A percentile compares a stretch with the other conserved stretches of the same genome.
phyloP scores from a whole-genome alignment of 352 stramenopile genomes.

The Phytopythium boreale region DNA sequence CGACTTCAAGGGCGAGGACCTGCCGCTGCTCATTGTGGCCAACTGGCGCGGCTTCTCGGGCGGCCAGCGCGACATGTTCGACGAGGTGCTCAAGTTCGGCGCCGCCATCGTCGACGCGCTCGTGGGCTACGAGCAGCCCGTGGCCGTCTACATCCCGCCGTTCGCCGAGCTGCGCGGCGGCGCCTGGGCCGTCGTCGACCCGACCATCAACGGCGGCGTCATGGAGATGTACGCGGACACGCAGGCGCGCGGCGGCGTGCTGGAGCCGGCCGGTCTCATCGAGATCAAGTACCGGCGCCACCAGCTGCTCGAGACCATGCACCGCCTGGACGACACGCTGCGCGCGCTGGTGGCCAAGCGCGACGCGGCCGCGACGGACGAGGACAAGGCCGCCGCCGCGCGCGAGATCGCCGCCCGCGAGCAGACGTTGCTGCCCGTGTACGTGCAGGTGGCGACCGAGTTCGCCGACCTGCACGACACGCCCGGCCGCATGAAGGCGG shows the following conservation, averaged over 20 bases:
- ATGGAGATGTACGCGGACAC: slow-evolving; percentile 99
- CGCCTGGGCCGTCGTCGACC: slow-evolving; percentile 99
- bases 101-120: slow-evolving; percentile 99
- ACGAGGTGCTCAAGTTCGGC: slow-evolving; percentile 99
- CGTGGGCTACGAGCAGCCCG: slow-evolving; percentile 98
- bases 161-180: slow-evolving; percentile 98
- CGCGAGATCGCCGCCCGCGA: slow-evolving; percentile 93
- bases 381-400: slow-evolving; percentile 65
- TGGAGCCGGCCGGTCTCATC: slow-evolving; percentile 98
- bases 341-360: slow-evolving; percentile 65
- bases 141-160: slow-evolving; percentile 99
- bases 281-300: slow-evolving; percentile 99
- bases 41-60: slow-evolving; percentile 99
- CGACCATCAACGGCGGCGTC: slow-evolving; percentile 98
- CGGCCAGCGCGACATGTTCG: slow-evolving; percentile 99
- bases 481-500: slow-evolving; percentile 99
- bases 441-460: slow-evolving; percentile 97
- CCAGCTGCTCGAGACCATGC: slow-evolving; percentile 96
- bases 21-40: slow-evolving; percentile 99
- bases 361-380: slow-evolving; percentile 59
- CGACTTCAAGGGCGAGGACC: slow-evolving; percentile 98
- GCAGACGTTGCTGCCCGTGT: slow-evolving; percentile 94
- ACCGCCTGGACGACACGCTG: slow-evolving; percentile 95
- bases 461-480: slow-evolving; percentile 99
- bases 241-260: slow-evolving; percentile 93